phyloP scores from a whole-genome alignment of 2,329 filamentous ascomycete species.

The Escovopsis sp. region DNA sequence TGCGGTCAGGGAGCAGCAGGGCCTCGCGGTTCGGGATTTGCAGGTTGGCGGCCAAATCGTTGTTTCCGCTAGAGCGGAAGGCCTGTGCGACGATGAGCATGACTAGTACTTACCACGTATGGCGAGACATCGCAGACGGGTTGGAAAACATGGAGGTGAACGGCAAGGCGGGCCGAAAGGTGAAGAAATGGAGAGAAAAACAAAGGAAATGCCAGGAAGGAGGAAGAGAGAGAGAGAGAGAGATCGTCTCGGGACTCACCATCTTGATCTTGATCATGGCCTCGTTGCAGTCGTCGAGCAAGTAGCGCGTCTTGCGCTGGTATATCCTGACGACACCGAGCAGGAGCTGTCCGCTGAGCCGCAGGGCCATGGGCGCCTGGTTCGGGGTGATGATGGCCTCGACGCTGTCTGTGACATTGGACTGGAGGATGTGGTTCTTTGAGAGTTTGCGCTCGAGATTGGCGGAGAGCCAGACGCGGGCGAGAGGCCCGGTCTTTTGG shows the following conservation, averaged over 20 bases:
- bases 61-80: conserved; percentile 86
- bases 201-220: no score
- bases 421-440: conserved; percentile 89
- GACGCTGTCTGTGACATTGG: conserved; percentile 88
- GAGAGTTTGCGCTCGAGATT: conserved; percentile 97
- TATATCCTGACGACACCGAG: conserved; percentile 96
- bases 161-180: no score
- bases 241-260: conserved; percentile 36
- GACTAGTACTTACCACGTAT: conserved; percentile 32
- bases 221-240: no score
- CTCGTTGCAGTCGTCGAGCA: conserved; percentile 95
- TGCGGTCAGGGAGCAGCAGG: conserved; percentile 76
- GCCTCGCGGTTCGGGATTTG: conserved; percentile 72
- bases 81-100: conserved; percentile 26
- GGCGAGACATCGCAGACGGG: not conserved
- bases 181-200: no score
- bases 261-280: conserved; percentile 97
- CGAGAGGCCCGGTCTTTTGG: conserved; percentile 91
- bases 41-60: conserved; percentile 77
- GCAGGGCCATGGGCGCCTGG: conserved; percentile 87
- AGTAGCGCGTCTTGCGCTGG: conserved; percentile 88
- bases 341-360: conserved; percentile 83
- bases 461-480: conserved; percentile 94
- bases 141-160: not conserved
- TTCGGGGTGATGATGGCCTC: conserved; percentile 86